Conservation (phyloP, 1,139 yeast species). For the Yamadazyma diddensiae region DNA sequence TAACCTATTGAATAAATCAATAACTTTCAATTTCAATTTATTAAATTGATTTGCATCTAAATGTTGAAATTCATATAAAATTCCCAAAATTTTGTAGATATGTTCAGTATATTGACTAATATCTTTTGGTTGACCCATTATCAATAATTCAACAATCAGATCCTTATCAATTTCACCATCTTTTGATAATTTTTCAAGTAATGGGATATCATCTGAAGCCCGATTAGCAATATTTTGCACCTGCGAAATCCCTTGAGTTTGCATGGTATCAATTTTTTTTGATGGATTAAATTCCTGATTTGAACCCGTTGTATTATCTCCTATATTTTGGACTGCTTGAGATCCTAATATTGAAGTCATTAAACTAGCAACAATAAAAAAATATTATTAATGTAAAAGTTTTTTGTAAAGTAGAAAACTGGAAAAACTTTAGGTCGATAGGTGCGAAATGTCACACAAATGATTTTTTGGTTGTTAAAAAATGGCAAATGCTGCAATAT, state of each 20-base stretch:
- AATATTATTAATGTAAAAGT: too few relatives aligned
- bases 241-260: neutral
- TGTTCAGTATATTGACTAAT: constrained; percentile 41
- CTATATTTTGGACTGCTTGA: neutral
- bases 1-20: constrained; percentile 25
- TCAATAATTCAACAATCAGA: constrained; percentile 29
- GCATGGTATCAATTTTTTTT: too few relatives aligned
- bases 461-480: neutral
- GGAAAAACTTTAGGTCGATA: constrained; percentile 7
- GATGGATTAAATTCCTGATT: neutral
- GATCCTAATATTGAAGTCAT: constrained; percentile 2
- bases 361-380: too few relatives aligned
- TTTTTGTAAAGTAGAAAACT: too few relatives aligned
- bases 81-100: constrained; percentile 27
- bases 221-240: constrained; percentile 4
- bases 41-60: constrained; percentile 6
- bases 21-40: constrained; percentile 23
- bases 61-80: constrained; percentile 24
- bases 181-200: constrained; percentile 9
- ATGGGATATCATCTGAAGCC: constrained; percentile 1
- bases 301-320: neutral
- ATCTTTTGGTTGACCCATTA: constrained; percentile 27
- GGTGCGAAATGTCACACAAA: constrained; percentile 12
- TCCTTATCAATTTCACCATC: constrained; percentile 18
- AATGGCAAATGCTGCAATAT: neutral